Evolutionary conservation across 805 yeast genomes (phyloP).

Genomic region (Debaryomyces castellii): DNA sequence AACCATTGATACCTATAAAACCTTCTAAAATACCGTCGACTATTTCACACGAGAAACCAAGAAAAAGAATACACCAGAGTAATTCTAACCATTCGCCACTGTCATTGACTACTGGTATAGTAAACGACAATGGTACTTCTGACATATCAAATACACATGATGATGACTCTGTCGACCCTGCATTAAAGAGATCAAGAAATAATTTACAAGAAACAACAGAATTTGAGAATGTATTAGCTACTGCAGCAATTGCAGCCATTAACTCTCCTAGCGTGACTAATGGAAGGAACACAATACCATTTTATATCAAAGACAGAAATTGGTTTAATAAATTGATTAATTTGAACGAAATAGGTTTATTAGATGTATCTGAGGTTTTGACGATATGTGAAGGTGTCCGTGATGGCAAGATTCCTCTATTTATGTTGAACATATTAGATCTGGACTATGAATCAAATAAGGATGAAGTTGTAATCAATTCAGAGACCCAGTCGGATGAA

Average conservation of each 20-base stretch:
- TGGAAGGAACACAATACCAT: constrained; percentile 21
- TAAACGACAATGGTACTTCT: constrained; percentile 3
- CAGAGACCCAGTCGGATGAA: constrained; percentile 22
- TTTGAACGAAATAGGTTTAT: constrained; percentile 24
- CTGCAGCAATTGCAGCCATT: constrained; percentile 33
- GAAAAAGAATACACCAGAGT: constrained; percentile 13
- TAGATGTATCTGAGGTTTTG: constrained; percentile 30
- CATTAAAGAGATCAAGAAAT: constrained; percentile 21
- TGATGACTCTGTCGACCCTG: constrained; percentile 30
- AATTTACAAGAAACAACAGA: constrained; percentile 15
- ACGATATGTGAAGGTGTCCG: constrained; percentile 35
- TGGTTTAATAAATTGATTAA: constrained; percentile 36
- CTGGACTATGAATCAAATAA: constrained; percentile 26
- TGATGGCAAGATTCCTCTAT: constrained; percentile 35
- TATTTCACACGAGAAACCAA: constrained; percentile 6
- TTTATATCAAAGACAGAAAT: constrained; percentile 33
- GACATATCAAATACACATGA: constrained; percentile 7
- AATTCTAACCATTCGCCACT: constrained; percentile 6
- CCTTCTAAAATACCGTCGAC: constrained; percentile 9
- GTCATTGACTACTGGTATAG: constrained; percentile 5
- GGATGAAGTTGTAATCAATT: constrained; percentile 11
- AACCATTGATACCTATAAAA: constrained; percentile 24
- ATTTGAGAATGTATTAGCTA: constrained; percentile 25
- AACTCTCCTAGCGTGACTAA: constrained; percentile 27
- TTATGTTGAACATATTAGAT: constrained; percentile 35